A percentile compares a stretch with the other conserved stretches of the same genome.
Conservation (phyloP, 2,329 filamentous ascomycete species). For the Ceratocystis cacaofunesta region DNA sequence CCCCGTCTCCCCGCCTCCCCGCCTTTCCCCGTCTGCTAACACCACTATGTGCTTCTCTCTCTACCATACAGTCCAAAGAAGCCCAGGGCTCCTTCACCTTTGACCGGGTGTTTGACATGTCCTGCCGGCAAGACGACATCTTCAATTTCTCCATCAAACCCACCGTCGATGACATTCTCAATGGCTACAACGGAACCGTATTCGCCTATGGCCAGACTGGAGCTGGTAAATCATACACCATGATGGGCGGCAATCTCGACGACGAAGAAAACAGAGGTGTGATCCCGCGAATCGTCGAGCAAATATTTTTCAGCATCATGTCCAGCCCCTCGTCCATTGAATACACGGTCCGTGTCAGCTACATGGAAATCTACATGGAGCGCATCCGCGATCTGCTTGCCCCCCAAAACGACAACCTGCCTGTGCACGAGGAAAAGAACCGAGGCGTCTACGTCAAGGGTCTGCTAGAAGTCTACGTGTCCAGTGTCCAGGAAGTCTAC, state of each 20-base stretch:
- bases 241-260: slow-evolving; percentile 71
- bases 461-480: slow-evolving; percentile 85
- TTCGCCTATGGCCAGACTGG: slow-evolving; percentile 98
- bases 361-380: slow-evolving; percentile 99
- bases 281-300: slow-evolving; percentile 90
- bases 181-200: slow-evolving; percentile 97
- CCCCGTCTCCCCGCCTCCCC: not conserved
- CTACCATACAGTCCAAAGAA: slow-evolving; percentile 52
- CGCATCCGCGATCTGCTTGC: slow-evolving; percentile 84
- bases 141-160: slow-evolving; percentile 96
- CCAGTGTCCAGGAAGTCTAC: slow-evolving; percentile 88
- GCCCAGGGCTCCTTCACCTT: slow-evolving; percentile 82
- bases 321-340: slow-evolving; percentile 85
- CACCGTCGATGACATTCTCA: slow-evolving; percentile 94
- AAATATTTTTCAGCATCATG: slow-evolving; percentile 93
- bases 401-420: slow-evolving; percentile 88
- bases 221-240: slow-evolving; percentile 96
- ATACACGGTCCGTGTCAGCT: slow-evolving; percentile 96
- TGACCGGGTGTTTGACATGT: slow-evolving; percentile 93
- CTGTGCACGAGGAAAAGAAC: slow-evolving; percentile 96
- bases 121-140: slow-evolving; percentile 76
- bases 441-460: slow-evolving; percentile 94
- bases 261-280: slow-evolving; percentile 80
- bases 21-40: slow-evolving; percentile 20
- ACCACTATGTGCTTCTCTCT: slow-evolving; percentile 15